Evolutionary conservation across 2,329 filamentous ascomycete genomes (phyloP), one percentile per base, ranked within the genome.

Genomic region (Fusarium chlamydosporum): DNA sequence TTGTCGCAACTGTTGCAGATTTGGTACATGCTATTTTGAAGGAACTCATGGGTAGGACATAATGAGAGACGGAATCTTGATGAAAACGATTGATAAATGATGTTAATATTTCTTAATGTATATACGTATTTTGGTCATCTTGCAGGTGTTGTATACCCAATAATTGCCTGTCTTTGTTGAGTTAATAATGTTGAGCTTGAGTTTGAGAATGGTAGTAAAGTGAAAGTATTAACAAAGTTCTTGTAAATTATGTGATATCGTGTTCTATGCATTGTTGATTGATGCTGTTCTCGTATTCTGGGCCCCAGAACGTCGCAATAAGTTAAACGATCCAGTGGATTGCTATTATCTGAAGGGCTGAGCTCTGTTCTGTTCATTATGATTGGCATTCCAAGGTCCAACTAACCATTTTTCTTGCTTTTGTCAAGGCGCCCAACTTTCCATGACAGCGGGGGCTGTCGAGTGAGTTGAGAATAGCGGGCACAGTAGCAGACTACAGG

Each of bases 1-100:
- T 78, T 16, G 71, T 78, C n/a, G 76, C 76, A 6, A 77, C 76
- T 2, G 68, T 76, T 2, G 76, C 74, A 23, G 76, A 78, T 41
- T 69, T 78, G 26, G 76, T 77, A 7, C 76, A 77, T 41, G 76
- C 76, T 6, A 66, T 78, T 5, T 65, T 78, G 10, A 74, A 76
- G 56, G 71, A 77, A 15, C 56, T 77, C 13, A 72, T 76, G 65
- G 72, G 70, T 20, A 56, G 57, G 54, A 54, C 65, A 12, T 72
- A 67, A 45, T 63, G 41, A 4, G 34, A 29, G 15, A 59, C 23
- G 56, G 40, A 29, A 20, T 33, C 8, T 31, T 38, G 12, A 50
- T 27, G 23, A 40, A 11, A 11, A 37, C 9, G 16, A 55, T 26
- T 33, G 16, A 10, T 57, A 31, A 23, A 53, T 40, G 43, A 6